Base-by-base conservation (phyloP, 306 rosid species). In the Abrus precatorius region DNA sequence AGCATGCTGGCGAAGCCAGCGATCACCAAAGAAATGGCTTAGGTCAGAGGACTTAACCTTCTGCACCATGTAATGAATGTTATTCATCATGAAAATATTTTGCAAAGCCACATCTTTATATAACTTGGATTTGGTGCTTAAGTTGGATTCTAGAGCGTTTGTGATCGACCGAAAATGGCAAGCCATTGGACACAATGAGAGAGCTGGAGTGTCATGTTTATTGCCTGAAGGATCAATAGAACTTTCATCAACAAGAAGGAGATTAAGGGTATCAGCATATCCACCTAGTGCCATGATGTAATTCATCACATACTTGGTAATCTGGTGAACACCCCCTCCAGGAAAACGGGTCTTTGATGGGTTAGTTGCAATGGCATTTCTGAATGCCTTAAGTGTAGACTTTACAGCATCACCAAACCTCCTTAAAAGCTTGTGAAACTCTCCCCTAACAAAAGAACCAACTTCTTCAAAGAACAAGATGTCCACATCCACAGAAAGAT, bases 271-370 rank as follows among this genome's bases (percentile, higher is more conserved):
- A 5, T 80, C 88, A 6, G 52, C 40, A 50, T 88, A 91, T 32
- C 66, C 87, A 9, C 76, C 72, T 8, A 92, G 82, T 50, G 87
- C 28, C 54, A 12, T 80, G 44, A 85, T 82, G 85, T 84, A 86
- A 72, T 91, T 92, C 93, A 92, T 89, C 60, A 91, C 97, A 84
- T 92, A 91, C 65, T 14, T 85, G 28, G 90, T 86, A 4, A 89
- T 80, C 70, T 77, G 97, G 78, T 89, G 95, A 56, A 91, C 85
- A 0, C 87, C 86, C 29, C 97, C 95, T 12, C 90, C 80, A 7
- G 88, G 80, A 50, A 85, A 82, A 63, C 70, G 76, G 5, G 5
- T 74, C 8, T 82, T 76, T 50, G 97, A 87, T 53, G 49, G 50
- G 57, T 82, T 14, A 12, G 88, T 63, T 3, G 89, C 90, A 74